Evolutionary conservation across 805 yeast species (phyloP).

Genomic region (Novakomyces olei): DNA sequence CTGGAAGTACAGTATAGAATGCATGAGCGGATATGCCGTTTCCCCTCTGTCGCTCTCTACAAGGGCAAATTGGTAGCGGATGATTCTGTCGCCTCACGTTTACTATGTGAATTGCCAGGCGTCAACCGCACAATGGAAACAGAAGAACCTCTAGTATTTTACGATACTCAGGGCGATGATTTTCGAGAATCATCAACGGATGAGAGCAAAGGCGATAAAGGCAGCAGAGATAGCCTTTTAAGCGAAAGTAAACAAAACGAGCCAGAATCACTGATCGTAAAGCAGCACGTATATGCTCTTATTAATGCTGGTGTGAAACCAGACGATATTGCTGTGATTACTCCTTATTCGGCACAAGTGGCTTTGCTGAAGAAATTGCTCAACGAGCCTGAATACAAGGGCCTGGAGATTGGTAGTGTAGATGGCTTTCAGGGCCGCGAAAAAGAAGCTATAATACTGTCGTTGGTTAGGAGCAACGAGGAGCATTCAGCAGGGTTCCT

Average conservation of each 20-base stretch:
- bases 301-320: constrained; percentile 30
- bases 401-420: constrained; percentile 63
- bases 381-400: constrained; percentile 15
- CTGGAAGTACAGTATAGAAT: constrained; percentile 70
- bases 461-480: constrained; percentile 66
- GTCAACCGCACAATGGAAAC: constrained; percentile 34
- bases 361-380: constrained; percentile 19
- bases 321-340: constrained; percentile 53
- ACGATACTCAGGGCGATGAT: constrained; percentile 82
- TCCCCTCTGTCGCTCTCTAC: constrained; percentile 50
- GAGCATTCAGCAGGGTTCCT: constrained; percentile 57
- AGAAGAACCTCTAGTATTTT: constrained; percentile 43
- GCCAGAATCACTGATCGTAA: constrained; percentile 45
- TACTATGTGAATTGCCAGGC: constrained; percentile 32
- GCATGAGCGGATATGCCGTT: constrained; percentile 58
- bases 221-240: constrained; percentile 6
- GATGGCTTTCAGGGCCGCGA: constrained; percentile 97
- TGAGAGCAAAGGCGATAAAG: constrained; percentile 8
- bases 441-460: constrained; percentile 61
- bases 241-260: constrained; percentile 50
- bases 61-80: constrained; percentile 40
- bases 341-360: constrained; percentile 85
- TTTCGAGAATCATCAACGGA: constrained; percentile 36
- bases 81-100: constrained; percentile 29
- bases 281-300: constrained; percentile 32